These are phyloP conservation scores for Acanthochlamys bracteata DNA, from an alignment of 106 monocot genomes.

Conservation along the genomic window DNA sequence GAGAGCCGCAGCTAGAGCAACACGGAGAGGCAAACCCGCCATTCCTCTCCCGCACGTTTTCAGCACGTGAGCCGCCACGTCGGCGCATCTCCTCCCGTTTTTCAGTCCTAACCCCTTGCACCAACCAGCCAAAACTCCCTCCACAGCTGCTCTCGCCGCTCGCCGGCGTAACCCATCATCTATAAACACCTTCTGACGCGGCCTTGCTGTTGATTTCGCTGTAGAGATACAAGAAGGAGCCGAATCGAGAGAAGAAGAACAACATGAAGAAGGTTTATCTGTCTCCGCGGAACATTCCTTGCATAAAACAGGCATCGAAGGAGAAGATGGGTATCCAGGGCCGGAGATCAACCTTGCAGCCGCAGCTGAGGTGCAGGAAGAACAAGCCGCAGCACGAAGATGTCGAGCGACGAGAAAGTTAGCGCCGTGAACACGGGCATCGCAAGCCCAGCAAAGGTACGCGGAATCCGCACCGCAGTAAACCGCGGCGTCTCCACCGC, in stretches of 20 bases:
- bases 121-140: slow-evolving; percentile 12
- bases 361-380: slow-evolving; percentile 24
- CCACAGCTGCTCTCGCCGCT: slow-evolving; percentile 2
- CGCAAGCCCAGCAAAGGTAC: slow-evolving; percentile 49
- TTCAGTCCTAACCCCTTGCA: slow-evolving; percentile 9
- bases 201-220: slow-evolving; percentile 17
- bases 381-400: slow-evolving; percentile 21
- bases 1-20: slow-evolving; percentile 39
- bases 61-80: slow-evolving; percentile 15
- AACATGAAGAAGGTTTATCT: no score
- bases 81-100: slow-evolving; percentile 12
- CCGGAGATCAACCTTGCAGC: slow-evolving; percentile 1
- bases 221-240: slow-evolving; percentile 23
- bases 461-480: slow-evolving; percentile 77
- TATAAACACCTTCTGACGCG: background rate
- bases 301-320: slow-evolving; percentile 22
- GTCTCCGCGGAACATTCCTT: background rate
- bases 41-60: slow-evolving; percentile 6
- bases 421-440: slow-evolving; percentile 16
- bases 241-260: background rate
- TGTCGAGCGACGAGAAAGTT: slow-evolving; percentile 8
- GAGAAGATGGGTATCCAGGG: background rate
- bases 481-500: slow-evolving; percentile 34
- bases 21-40: slow-evolving; percentile 13
- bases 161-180: background rate